Base-by-base conservation (phyloP, 164 flowering plant species). In the Hamamelis virginiana region DNA sequence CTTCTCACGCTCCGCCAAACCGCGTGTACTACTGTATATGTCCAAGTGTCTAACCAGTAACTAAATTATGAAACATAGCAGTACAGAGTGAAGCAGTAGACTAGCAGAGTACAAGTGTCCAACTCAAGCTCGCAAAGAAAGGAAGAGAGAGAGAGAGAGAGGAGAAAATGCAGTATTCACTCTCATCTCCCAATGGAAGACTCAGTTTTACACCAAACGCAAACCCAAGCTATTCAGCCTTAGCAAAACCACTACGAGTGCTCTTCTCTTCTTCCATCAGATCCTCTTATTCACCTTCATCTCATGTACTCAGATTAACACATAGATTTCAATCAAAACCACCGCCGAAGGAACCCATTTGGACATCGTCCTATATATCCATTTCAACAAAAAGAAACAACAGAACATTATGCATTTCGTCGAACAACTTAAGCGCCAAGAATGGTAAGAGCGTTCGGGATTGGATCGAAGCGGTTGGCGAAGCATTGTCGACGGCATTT, bases 401-500 rank as follows among this genome's bases (percentile, higher is more conserved):
- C 18, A 19, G 15, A 10, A 1, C 28, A 4, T 18, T 3, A 45
- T 77, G 77, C 75, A 73, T 72, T 75, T 80, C 89, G 45, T 79
- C 84, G 68, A 72, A 69, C 77, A 67, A 19, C 41, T 38, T n/a
- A 1, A 57, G 59, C 52, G 26, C 82, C 9, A 33, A 50, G 13
- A 58, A 56, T 3, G 13, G 27, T 11, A 66, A 70, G 55, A 71
- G 80, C 18, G 14, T 80, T 23, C 48, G 75, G 58, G 76, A 70
- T 2, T 77, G 82, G 85, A 53, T 87, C 21, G 88, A 81, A 63
- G 52, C 62, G 52, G 62, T 81, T 19, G 78, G 91, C 1, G 92
- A 93, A 62, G 81, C 70, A 5, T 33, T 88, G 8, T 91, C 94
- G 5, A 84, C 87, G 2, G 88, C 85, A 19, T 88, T 91, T 78